Conservation (phyloP, 1,139 yeast genomes). For the Suhomyces choctaworum region DNA sequence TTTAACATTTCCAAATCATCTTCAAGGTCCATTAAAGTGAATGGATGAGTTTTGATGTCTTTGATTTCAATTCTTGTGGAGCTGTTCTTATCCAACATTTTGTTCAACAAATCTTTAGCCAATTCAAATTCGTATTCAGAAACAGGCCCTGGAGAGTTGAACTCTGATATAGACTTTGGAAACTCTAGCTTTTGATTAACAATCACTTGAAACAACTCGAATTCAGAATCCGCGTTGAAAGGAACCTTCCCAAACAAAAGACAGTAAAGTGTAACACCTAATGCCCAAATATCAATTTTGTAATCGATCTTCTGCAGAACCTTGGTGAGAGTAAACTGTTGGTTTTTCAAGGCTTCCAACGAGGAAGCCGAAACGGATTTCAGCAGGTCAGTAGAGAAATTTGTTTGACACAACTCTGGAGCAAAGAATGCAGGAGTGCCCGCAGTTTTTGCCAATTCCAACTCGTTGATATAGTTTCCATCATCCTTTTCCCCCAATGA, state of each 20-base stretch:
- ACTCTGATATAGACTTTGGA: conserved; percentile 50
- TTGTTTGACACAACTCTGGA: conserved; percentile 68
- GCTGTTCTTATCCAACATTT: conserved; percentile 73
- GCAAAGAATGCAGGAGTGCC: conserved; percentile 90
- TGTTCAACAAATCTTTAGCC: conserved; percentile 66
- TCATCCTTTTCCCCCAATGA: conserved; percentile 54
- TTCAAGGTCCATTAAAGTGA: conserved; percentile 64
- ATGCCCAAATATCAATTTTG: conserved; percentile 94
- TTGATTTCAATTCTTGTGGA: conserved; percentile 63
- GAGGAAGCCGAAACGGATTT: conserved; percentile 24
- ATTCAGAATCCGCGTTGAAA: conserved; percentile 86
- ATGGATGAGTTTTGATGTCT: conserved; percentile 79
- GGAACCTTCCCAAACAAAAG: conserved; percentile 86
- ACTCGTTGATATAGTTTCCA: conserved; percentile 53
- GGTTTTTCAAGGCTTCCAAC: conserved; percentile 25
- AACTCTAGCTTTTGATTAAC: conserved; percentile 61
- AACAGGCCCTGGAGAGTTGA: conserved; percentile 41
- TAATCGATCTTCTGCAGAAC: conserved; percentile 55
- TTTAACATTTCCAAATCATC: conserved; percentile 39
- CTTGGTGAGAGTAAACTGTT: conserved; percentile 20
- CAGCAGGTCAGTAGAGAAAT: conserved; percentile 19
- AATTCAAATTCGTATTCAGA: conserved; percentile 51
- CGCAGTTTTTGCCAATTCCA: conserved; percentile 85
- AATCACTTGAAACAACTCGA: conserved; percentile 81
- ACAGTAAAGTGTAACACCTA: conserved; percentile 91